phyloP scores from a whole-genome alignment of 441 rosid genomes.

The Gossypium gossypioides region DNA sequence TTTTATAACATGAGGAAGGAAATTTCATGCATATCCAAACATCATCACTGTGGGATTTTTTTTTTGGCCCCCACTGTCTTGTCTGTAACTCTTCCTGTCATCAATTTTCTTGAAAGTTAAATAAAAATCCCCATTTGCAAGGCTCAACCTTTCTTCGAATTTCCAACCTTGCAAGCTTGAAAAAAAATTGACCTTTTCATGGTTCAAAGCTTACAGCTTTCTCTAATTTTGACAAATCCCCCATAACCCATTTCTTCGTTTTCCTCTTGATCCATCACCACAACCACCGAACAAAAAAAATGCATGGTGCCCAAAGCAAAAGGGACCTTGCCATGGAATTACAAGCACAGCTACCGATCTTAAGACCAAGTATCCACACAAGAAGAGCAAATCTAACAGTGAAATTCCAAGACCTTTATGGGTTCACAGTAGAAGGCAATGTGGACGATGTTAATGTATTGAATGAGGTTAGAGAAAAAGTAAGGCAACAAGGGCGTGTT shows the following conservation, averaged over 20 bases:
- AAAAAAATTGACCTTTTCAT: constrained; percentile 16
- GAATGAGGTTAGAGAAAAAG: constrained; percentile 74
- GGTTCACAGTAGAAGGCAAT: constrained; percentile 88
- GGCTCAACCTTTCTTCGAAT: neutral
- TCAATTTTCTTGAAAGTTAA: neutral
- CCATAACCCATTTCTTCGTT: neutral
- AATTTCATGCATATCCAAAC: neutral
- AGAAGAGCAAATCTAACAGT: constrained; percentile 74
- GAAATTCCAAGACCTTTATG: constrained; percentile 84
- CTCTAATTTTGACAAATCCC: constrained; percentile 32
- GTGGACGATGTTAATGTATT: constrained; percentile 49
- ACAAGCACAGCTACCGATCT: constrained; percentile 59
- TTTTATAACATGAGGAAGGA: neutral
- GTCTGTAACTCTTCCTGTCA: neutral
- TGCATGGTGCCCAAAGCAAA: constrained; percentile 58
- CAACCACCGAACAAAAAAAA: constrained; percentile 11
- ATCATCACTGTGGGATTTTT: neutral
- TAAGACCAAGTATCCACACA: constrained; percentile 39
- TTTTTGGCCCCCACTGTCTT: neutral
- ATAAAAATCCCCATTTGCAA: neutral
- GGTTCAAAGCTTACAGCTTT: constrained; percentile 27
- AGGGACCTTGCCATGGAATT: constrained; percentile 56
- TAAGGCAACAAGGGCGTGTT: constrained; percentile 79
- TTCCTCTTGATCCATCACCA: constrained; percentile 22
- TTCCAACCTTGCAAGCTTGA: constrained; percentile 14